Evolutionary conservation across 768 basidiomycete species (phyloP), one percentile per base, ranked within the genome.

Genomic region (Lactarius indigo): DNA sequence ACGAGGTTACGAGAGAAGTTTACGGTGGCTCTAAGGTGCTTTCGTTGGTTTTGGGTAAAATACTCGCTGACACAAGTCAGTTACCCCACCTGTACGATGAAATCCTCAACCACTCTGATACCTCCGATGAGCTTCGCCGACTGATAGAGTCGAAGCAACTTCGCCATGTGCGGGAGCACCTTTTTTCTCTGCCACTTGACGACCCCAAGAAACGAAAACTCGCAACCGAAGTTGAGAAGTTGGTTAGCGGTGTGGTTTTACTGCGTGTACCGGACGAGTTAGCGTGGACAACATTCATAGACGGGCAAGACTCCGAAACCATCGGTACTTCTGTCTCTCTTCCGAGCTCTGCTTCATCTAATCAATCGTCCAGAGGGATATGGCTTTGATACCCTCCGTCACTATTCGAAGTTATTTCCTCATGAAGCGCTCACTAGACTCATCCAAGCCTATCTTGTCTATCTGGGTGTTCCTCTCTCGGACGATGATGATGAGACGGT

Each of bases 211-310:
- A 20, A 57, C 62, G 33, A 37, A 71, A 74, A 28, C 73, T 90
- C 10, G 77, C 85, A n/a, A 72, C 75, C 10, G 87, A 92, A 70
- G 79, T 97, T 13, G 85, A 92, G 50, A 84, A 85, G 20, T 77
- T 97, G 37, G 82, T 92, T 2, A 79, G 84, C 18, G 95, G 94
- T 2, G 85, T 87, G 35, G 83, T 97, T 3, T 76, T 96, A 7
- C 79, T 99, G 23, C 80, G 82, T 18, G 83, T 95, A 10, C 84
- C 87, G 0, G 90, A 97, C 71, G 89, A 92, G 72, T 74, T 88
- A 30, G 94, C 91, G 0, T 99, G 97, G 96, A 81, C 78, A 31
- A 75, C 90, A 4, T 86, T 82, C 68, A 79, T 98, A 54, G 93
- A 98, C 72, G 83, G 85, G 68, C 84, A 79, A 63, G 89, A 98